phyloP scores from a whole-genome alignment of 108 stramenopile species.

The Skeletonema tropicum region DNA sequence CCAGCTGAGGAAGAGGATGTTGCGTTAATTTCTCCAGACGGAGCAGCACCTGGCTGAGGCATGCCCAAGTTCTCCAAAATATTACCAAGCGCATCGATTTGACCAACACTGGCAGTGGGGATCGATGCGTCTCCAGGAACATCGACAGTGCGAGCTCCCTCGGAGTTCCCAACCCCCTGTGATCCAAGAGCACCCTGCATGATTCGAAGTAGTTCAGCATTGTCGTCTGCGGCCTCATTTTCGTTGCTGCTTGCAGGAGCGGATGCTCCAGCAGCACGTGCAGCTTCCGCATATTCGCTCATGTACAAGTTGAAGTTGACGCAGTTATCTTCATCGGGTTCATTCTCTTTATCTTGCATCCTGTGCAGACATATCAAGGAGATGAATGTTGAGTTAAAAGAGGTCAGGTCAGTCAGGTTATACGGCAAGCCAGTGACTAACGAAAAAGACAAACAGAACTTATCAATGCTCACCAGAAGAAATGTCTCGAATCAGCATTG shows the following conservation, averaged over 20 bases:
- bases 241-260: slow-evolving; percentile 15
- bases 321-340: slow-evolving; percentile 63
- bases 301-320: slow-evolving; percentile 73
- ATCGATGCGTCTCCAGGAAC: slow-evolving; percentile 43
- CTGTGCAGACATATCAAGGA: slow-evolving; percentile 22
- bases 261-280: slow-evolving; percentile 27
- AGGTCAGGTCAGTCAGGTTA: neutral
- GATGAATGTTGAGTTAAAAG: neutral
- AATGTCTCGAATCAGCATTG: slow-evolving; percentile 36
- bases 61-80: slow-evolving; percentile 87
- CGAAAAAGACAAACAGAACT: neutral
- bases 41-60: slow-evolving; percentile 48
- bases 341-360: slow-evolving; percentile 73
- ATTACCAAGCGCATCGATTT: slow-evolving; percentile 82
- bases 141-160: slow-evolving; percentile 25
- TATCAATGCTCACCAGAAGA: slow-evolving; percentile 54
- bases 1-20: slow-evolving; percentile 11
- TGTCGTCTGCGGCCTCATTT: slow-evolving; percentile 17
- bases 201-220: slow-evolving; percentile 30
- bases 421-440: neutral
- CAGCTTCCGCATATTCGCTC: slow-evolving; percentile 49
- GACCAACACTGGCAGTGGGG: slow-evolving; percentile 54
- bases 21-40: slow-evolving; percentile 41
- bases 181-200: slow-evolving; percentile 44
- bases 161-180: slow-evolving; percentile 1